Conservation (phyloP, 495 filamentous ascomycete species). For the Neurospora sublineolata region DNA sequence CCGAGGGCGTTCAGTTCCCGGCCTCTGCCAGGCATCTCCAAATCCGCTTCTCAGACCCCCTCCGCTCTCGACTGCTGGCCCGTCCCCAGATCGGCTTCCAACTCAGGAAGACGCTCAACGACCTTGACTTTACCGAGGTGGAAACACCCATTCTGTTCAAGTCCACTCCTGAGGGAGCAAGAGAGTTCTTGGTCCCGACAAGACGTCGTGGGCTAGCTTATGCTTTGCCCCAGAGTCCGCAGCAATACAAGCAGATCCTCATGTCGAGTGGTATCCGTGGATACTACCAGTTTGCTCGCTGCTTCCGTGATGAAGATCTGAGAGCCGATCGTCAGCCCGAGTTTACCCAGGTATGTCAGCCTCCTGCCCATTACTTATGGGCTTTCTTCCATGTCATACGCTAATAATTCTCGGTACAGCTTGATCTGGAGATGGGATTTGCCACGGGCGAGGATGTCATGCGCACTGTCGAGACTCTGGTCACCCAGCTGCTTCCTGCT, state of each 20-base stretch:
- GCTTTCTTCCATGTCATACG: neutral
- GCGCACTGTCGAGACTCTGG: slow-evolving; percentile 50
- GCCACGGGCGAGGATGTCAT: slow-evolving; percentile 65
- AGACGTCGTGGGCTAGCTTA: slow-evolving; percentile 62
- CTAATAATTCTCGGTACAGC: slow-evolving; percentile 31
- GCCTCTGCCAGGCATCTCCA: slow-evolving; percentile 73
- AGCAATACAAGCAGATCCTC: slow-evolving; percentile 97
- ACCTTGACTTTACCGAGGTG: slow-evolving; percentile 56
- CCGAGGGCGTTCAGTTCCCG: slow-evolving; percentile 56
- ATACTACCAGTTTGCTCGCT: slow-evolving; percentile 89
- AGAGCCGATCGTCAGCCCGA: slow-evolving; percentile 91
- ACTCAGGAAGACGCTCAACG: slow-evolving; percentile 43
- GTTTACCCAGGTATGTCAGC: slow-evolving; percentile 68
- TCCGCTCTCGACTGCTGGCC: slow-evolving; percentile 48
- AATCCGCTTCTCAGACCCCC: slow-evolving; percentile 53
- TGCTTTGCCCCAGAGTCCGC: slow-evolving; percentile 88
- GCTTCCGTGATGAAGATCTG: slow-evolving; percentile 92
- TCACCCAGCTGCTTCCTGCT: slow-evolving; percentile 44
- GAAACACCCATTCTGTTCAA: slow-evolving; percentile 95
- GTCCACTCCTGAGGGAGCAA: slow-evolving; percentile 89
- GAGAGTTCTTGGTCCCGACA: slow-evolving; percentile 93
- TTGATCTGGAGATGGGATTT: slow-evolving; percentile 90
- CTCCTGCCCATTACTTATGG: neutral
- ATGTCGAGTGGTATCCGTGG: slow-evolving; percentile 76
- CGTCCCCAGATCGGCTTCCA: slow-evolving; percentile 43